A percentile compares a stretch with the other conserved stretches of the same genome.
These are phyloP conservation scores for Bryoerythrophyllum caledonicum DNA, from an alignment of 225 moss, liverwort and hornwort species.

Conservation along the genomic window DNA sequence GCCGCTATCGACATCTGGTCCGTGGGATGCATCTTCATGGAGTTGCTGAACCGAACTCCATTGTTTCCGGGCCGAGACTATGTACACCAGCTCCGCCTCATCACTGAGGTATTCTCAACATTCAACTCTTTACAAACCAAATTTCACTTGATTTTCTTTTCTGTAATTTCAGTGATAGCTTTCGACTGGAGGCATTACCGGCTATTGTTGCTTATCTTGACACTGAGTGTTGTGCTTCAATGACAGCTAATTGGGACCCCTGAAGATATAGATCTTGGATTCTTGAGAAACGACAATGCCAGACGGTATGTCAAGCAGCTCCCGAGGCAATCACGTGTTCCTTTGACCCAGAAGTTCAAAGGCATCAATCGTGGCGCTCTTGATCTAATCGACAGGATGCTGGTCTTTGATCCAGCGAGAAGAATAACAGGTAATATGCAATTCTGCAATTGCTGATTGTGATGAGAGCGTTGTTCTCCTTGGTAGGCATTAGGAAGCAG, in stretches of 20 bases:
- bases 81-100: conserved; percentile 62
- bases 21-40: conserved; percentile 68
- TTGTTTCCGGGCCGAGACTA: conserved; percentile 69
- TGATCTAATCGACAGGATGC: conserved; percentile 59
- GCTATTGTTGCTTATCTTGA: not conserved
- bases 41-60: conserved; percentile 57
- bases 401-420: conserved; percentile 54
- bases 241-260: conserved; percentile 61
- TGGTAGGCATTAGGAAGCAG: no score
- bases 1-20: conserved; percentile 72
- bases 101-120: conserved; percentile 51
- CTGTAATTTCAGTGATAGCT: not conserved
- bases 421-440: conserved; percentile 54
- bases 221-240: conserved; percentile 17
- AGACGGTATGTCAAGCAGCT: conserved; percentile 60
- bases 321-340: conserved; percentile 39
- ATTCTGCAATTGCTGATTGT: conserved; percentile 2
- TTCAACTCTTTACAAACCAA: not conserved
- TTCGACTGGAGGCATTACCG: not conserved
- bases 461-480: not conserved
- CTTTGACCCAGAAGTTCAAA: conserved; percentile 47
- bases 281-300: conserved; percentile 62
- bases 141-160: not conserved
- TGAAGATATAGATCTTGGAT: conserved; percentile 59
- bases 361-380: conserved; percentile 43